Percentiles rank a stretch among this genome's conserved stretches.
Conservation (phyloP, 2,329 filamentous ascomycete species). For the Aspergillus costaricaensis region DNA sequence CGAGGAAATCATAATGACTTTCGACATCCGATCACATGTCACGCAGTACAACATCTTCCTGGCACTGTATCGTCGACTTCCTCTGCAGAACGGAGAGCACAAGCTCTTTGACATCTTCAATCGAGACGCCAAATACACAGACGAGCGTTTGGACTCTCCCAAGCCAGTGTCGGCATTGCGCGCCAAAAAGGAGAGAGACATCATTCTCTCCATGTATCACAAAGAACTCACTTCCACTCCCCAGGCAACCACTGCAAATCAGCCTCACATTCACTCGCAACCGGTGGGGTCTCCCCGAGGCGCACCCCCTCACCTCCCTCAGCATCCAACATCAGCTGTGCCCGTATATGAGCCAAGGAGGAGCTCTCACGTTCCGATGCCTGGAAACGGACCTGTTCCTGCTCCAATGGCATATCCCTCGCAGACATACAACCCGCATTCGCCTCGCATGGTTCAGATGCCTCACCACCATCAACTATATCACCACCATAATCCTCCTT, state of each 20-base stretch:
- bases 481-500: background rate
- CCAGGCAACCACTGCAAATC: background rate
- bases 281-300: background rate
- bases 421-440: background rate
- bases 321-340: background rate
- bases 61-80: conserved; percentile 33
- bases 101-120: conserved; percentile 23
- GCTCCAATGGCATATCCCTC: background rate
- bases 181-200: background rate
- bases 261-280: background rate
- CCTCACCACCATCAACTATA: background rate
- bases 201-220: conserved; percentile 6
- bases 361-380: background rate
- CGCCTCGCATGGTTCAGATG: background rate
- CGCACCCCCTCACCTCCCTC: background rate
- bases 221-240: background rate
- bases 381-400: background rate
- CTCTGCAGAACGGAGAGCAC: conserved; percentile 14
- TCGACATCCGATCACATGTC: conserved; percentile 53
- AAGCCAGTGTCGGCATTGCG: background rate
- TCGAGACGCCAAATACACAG: conserved; percentile 15
- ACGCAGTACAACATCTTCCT: conserved; percentile 58
- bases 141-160: background rate
- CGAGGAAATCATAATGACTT: conserved; percentile 54
- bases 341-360: background rate